Percentiles rank a stretch among this genome's conserved stretches.
Evolutionary conservation across 169 alveolate genomes (phyloP).

Genomic region (Plasmodium sp.): DNA sequence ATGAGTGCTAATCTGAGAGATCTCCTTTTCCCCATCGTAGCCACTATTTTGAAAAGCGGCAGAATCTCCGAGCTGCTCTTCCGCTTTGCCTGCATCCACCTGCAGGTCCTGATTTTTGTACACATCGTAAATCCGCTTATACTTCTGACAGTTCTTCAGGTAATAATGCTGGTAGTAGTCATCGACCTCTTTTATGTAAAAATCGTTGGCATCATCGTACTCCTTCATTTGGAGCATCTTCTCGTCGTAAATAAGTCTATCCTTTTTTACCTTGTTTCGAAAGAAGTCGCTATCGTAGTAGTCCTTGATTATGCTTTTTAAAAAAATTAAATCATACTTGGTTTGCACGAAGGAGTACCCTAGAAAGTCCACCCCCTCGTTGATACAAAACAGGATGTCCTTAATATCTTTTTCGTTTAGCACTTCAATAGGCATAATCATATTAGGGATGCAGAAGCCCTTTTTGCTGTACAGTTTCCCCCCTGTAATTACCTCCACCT

Average conservation of each 20-base stretch:
- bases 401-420: slow-evolving; percentile 84
- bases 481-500: slow-evolving; percentile 80
- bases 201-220: slow-evolving; percentile 53
- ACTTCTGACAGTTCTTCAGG: slow-evolving; percentile 37
- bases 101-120: slow-evolving; percentile 44
- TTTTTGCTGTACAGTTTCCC: slow-evolving; percentile 85
- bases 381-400: slow-evolving; percentile 85
- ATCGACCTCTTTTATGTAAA: slow-evolving; percentile 67
- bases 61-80: not conserved
- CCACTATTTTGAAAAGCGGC: not conserved
- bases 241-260: slow-evolving; percentile 66
- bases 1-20: not conserved
- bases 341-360: slow-evolving; percentile 86
- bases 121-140: slow-evolving; percentile 40
- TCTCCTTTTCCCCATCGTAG: not conserved
- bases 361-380: slow-evolving; percentile 81
- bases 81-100: not conserved
- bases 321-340: slow-evolving; percentile 79
- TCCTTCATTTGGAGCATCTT: slow-evolving; percentile 42
- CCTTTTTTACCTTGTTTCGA: slow-evolving; percentile 72
- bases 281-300: slow-evolving; percentile 79
- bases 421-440: slow-evolving; percentile 83
- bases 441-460: slow-evolving; percentile 89
- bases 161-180: slow-evolving; percentile 66
- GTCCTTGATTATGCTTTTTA: slow-evolving; percentile 81